Base-by-base conservation (phyloP, 805 yeast genomes). In the Saccharomyces kudriavzevii region DNA sequence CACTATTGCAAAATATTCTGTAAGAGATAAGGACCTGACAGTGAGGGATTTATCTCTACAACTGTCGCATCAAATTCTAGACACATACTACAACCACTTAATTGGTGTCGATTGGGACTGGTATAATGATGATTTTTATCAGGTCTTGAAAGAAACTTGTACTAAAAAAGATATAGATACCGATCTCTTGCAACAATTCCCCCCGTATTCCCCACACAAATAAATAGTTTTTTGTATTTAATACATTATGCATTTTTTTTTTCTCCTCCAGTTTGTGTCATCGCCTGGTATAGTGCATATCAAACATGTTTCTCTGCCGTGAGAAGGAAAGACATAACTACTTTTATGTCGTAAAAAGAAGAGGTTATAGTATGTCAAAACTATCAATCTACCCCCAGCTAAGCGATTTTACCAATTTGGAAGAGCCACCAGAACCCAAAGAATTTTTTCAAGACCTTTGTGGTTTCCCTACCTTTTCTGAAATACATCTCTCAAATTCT, bases 11-110 rank as follows among this genome's bases (percentile, higher is more conserved):
- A 30, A 28, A 8, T 48, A 54, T 46, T 60, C 61, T 14, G 48
- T 54, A 4, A 55, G 52, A 43, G 63, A 60, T 40, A 49, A 52
- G 26, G 60, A 59, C 17, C 13, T 5, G 1, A 17, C 24, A 11
- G 43, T 53, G 50, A 9, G 45, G 40, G 40, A 50, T 45, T 45
- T 24, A 49, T 49, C 22, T 13, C 17, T 47, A 40, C 24, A 20
- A 22, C 35, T 46, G 14, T n/a, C 17, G 24, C 6, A 35, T 17
- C 43, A 35, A 35, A 17, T 35, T 2, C 11, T 35, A 35, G 6
- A 24, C 43, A 35, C 22, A 35, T 20, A 35, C 13, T 35, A 35
- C 17, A 35, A 35, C 13, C 9, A 17, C 43, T 17, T 35, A 35
- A 35, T 35, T 20, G 43, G 43, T 35, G 17, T 35, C 13, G 43